Base-by-base conservation (phyloP, 768 basidiomycete species). In the Tubosaeta brunneosetosa region DNA sequence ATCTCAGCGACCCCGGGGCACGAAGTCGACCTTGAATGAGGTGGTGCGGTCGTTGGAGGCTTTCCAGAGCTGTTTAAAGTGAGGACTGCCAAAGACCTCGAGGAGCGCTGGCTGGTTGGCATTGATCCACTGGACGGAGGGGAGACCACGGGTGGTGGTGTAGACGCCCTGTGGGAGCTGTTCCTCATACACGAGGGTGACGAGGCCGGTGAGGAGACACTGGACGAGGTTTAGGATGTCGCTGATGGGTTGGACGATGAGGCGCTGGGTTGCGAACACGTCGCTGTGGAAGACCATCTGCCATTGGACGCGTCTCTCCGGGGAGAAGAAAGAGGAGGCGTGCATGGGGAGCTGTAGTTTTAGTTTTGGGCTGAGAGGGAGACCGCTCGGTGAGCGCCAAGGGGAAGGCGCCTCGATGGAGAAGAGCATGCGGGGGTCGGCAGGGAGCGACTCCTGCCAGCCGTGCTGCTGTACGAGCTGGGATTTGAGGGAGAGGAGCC, bases 251-350 rank as follows among this genome's bases (percentile, higher is more conserved):
- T 80, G 78, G 50, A 82, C 80, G 58, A 83, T 79, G 67, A 84
- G 83, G 32, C 85, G 76, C 51, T 85, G 78, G 27, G 81, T 83
- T 61, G 84, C 84, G 70, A 86, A 87, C 47, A 83, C 81, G 68
- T 86, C 85, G 62, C 80, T 82, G 66, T 86, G 88, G 65, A 92
- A 92, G 61, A 90, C 87, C 88, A 91, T 90, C 67, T 91, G 82
- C 89, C 90, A 92, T 66, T 91, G 88, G 43, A 91, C 80, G 54
- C 87, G 82, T 59, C 89, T 75, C 66, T 91, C 87, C 11, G 88
- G 88, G 45, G 85, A 86, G 73, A 91, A 92, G 71, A 92, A 91
- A 25, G 89, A 88, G 37, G 84, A 85, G 36, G 89, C 88, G 57
- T 91, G 83, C 52, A 83, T 76, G 8, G 89, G 89, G 33, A 91